A percentile compares a stretch with the other conserved stretches of the same genome.
These are phyloP conservation scores for Trametes versicolor DNA, from an alignment of 1,284 basidiomycete species.

Conservation along the genomic window DNA sequence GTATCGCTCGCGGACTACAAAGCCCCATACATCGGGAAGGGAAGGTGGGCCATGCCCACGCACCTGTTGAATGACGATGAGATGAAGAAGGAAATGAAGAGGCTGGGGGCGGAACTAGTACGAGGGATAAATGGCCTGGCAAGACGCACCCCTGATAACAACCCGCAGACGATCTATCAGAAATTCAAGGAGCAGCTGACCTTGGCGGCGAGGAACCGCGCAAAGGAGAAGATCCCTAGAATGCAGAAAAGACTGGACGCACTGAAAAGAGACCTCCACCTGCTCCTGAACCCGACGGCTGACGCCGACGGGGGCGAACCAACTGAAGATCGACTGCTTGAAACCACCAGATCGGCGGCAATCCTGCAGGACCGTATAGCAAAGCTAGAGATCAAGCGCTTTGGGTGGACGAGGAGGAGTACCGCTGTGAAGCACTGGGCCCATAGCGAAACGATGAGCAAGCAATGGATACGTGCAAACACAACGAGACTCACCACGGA, in stretches of 20 bases:
- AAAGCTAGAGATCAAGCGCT: neutral
- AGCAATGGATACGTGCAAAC: constrained; percentile 44
- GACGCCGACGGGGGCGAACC: no score
- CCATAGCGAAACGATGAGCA: constrained; percentile 44
- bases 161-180: neutral
- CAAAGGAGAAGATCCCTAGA: neutral
- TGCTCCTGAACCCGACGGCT: neutral
- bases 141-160: neutral
- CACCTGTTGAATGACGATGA: neutral
- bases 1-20: neutral
- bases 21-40: neutral
- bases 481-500: no score
- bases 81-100: neutral
- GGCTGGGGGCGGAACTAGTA: neutral
- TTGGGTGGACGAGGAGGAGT: neutral
- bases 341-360: neutral
- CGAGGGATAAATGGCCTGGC: neutral
- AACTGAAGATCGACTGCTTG: no score
- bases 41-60: neutral
- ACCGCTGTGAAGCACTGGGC: constrained; percentile 13
- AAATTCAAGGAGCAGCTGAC: neutral
- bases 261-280: neutral
- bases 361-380: neutral
- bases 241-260: neutral
- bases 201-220: neutral